phyloP scores from a whole-genome alignment of 1,284 basidiomycete genomes.

The Leucoagaricus sp. region DNA sequence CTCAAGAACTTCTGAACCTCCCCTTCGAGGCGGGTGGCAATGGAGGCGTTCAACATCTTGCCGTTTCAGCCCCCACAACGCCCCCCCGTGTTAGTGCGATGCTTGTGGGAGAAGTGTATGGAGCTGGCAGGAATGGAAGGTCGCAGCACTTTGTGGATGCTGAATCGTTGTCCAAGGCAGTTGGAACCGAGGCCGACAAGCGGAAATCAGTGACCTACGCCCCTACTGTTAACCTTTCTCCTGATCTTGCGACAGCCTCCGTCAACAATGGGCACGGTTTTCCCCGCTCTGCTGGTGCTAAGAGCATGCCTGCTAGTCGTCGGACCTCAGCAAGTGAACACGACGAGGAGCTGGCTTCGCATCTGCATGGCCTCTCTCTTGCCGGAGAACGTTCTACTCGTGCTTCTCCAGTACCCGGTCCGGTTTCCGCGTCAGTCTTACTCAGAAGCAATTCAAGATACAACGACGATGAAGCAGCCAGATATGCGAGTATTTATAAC shows the following conservation, averaged over 20 bases:
- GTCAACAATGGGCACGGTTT: constrained; percentile 51
- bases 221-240: constrained; percentile 69
- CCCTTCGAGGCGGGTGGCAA: constrained; percentile 58
- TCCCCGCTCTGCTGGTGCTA: constrained; percentile 69
- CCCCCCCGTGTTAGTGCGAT: constrained; percentile 74
- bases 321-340: constrained; percentile 80
- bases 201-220: constrained; percentile 86
- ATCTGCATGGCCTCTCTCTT: constrained; percentile 68
- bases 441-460: constrained; percentile 48
- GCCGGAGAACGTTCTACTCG: constrained; percentile 57
- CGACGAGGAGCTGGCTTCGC: constrained; percentile 76
- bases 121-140: constrained; percentile 42
- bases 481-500: constrained; percentile 65
- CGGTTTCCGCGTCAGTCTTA: constrained; percentile 52
- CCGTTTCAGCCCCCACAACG: constrained; percentile 81
- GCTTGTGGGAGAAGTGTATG: constrained; percentile 52
- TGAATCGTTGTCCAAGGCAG: constrained; percentile 62
- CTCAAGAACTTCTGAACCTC: constrained; percentile 76
- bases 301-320: constrained; percentile 87
- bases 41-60: constrained; percentile 61
- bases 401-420: constrained; percentile 51
- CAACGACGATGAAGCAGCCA: constrained; percentile 53
- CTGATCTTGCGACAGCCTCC: constrained; percentile 52
- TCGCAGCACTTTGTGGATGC: constrained; percentile 56
- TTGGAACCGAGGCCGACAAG: constrained; percentile 71